Base-by-base conservation (phyloP, 148 eudicot species). In the Nyssa sinensis region DNA sequence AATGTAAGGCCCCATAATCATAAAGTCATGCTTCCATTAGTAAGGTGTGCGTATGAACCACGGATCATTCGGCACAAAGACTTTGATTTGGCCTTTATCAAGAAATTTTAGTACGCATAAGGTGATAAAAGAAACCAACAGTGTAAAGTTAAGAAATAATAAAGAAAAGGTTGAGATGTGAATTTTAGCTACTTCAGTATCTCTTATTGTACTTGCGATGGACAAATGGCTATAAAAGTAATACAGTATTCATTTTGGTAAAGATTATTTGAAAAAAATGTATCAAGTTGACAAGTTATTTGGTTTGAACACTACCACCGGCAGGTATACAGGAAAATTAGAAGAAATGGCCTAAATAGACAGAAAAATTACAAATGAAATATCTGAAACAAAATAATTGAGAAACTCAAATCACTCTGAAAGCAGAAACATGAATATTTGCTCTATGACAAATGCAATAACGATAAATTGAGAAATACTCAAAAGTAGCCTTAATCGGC, bases 81-180 rank as follows among this genome's bases (percentile, higher is more conserved):
- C 68, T 41, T 72, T 47, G 29, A 55, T 80, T 62, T 66, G 59
- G 61, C n/a, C 28, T n/a, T 66, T 58, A 68, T 34, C 29, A 68
- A 66, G 76, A 70, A 32, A 70, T 76, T n/a, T n/a, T n/a, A n/a
- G n/a, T n/a, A n/a, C n/a, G 78, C 61, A 62, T 78, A 77, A 63
- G 64, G 62, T 77, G 24, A 39, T 41, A 35, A 66, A 64, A 65
- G 33, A 71, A 28, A 77, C 66, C 35, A 71, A 31, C 34, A 55
- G 34, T 59, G 34, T 28, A 30, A 62, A 70, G 78, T 25, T 39
- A 70, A 62, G 53, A 53, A 28, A n/a, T n/a, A n/a, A n/a, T n/a
- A n/a, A n/a, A 25, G 57, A n/a, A 55, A 63, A 62, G 47, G n/a
- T 47, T 62, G n/a, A n/a, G n/a, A 60, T 67, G 70, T 71, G 51